These are phyloP conservation scores for Yamadazyma ubonensis DNA, from an alignment of 805 yeast species.

Conservation along the genomic window DNA sequence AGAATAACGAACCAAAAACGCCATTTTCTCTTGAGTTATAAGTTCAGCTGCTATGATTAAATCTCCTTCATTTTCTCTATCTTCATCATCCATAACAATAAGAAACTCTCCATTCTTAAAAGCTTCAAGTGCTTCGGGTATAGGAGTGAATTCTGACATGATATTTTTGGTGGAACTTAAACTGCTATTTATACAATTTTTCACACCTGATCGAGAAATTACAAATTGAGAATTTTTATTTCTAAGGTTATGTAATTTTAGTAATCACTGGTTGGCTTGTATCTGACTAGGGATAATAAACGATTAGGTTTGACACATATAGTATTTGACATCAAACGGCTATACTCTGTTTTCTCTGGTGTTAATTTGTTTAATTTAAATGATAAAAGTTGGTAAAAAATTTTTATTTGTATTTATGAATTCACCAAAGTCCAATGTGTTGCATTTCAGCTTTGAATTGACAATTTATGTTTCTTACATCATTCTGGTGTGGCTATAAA, in stretches of 20 bases:
- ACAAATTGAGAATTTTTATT: background rate
- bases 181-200: constrained; percentile 1
- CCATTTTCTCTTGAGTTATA: constrained; percentile 83
- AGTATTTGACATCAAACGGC: no score
- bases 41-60: constrained; percentile 87
- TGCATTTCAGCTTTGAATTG: no score
- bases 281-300: no score
- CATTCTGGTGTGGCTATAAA: no score
- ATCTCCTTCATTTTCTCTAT: constrained; percentile 97
- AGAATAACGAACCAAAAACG: constrained; percentile 82
- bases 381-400: no score
- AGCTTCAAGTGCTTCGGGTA: constrained; percentile 72
- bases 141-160: constrained; percentile 28
- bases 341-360: no score
- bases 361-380: no score
- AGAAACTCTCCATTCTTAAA: constrained; percentile 77
- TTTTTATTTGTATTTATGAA: no score
- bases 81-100: constrained; percentile 95
- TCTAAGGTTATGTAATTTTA: background rate
- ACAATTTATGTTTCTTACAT: no score
- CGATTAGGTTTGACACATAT: no score
- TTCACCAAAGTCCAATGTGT: no score
- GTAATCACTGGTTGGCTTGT: background rate
- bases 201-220: constrained; percentile 1
- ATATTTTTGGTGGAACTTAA: no score